Base-by-base conservation (phyloP, 1,284 basidiomycete species). In the Limonomyces culmigenus region DNA sequence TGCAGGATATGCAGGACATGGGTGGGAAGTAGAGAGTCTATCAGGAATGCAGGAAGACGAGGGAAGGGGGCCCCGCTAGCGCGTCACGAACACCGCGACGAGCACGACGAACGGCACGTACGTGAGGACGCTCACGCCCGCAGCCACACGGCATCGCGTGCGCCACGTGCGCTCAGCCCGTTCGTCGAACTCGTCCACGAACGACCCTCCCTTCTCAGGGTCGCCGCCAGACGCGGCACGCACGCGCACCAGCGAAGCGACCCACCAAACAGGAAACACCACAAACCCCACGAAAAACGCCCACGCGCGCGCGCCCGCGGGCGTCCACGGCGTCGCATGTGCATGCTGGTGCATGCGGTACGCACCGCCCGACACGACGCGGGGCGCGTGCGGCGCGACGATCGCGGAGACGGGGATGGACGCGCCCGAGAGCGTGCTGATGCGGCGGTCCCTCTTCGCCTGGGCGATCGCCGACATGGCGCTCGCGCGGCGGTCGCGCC, bases 401-500 rank as follows among this genome's bases (percentile, higher is more conserved):
- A 81, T 59, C 4, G 79, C 79, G 36, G 73, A 76, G 37, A 84
- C 65, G 4, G 79, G 79, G 27, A 84, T 79, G n/a, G 79, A 83
- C 14, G 59, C 52, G 46, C 68, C 66, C 11, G 74, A 76, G 29
- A 32, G 29, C 30, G 8, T 6, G 31, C 25, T 19, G 29, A 11
- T 21, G 4, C 35, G 35, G 19, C 21, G 19, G 25, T 32, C 29
- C 21, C 6, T 17, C 30, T 17, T 8, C 30, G 10, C 10, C 11
- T 32, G 11, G 11, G 30, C 30, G 30, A 17, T 8, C 10, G 30
- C 30, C 30, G 30, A 8, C 30, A 15, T 8, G 16, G 30, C 8
- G 11, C 6, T 10, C 30, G 30, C 30, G 30, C 10, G 30, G 11
- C 15, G 30, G 30, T 16, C 30, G 23, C n/a, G 8, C 23, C n/a